Evolutionary conservation across 2,329 filamentous ascomycete species (phyloP).

Genomic region (Pseudocercospora vitis): DNA sequence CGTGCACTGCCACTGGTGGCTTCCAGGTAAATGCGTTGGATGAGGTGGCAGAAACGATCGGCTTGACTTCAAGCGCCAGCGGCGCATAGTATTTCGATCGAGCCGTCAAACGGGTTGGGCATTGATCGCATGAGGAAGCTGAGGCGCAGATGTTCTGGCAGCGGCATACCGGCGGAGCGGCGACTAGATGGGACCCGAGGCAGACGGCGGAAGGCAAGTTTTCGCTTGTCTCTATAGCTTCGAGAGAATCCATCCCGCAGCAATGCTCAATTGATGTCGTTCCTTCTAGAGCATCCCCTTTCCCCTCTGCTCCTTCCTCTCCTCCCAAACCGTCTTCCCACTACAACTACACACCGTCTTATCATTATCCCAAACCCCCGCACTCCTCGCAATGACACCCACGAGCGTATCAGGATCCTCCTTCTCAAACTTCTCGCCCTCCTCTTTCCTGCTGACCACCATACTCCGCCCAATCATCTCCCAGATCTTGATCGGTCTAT

Average conservation of each 20-base stretch:
- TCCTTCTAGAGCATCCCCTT: slow-evolving; percentile 76
- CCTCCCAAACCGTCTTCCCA: slow-evolving; percentile 97
- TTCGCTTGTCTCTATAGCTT: neutral
- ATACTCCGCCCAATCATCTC: slow-evolving; percentile 93
- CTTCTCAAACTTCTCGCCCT: slow-evolving; percentile 51
- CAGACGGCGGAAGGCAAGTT: too few species aligned
- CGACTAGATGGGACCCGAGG: too few species aligned
- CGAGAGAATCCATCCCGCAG: too few species aligned
- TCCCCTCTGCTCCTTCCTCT: slow-evolving; percentile 82
- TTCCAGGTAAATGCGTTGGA: neutral
- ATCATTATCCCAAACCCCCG: slow-evolving; percentile 98
- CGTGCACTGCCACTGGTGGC: neutral
- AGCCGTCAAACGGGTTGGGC: too few species aligned
- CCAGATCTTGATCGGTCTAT: slow-evolving; percentile 84
- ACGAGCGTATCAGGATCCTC: slow-evolving; percentile 86
- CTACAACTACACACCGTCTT: slow-evolving; percentile 98
- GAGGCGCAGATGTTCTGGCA: neutral
- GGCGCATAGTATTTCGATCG: neutral
- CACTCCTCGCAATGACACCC: slow-evolving; percentile 90
- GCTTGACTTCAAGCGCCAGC: neutral
- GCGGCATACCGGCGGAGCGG: too few species aligned
- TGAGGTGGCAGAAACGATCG: neutral
- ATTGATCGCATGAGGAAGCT: too few species aligned
- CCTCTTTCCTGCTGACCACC: slow-evolving; percentile 68
- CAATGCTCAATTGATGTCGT: too few species aligned